Base-by-base conservation (phyloP, 768 basidiomycete genomes). In the Pluteus cervinus region DNA sequence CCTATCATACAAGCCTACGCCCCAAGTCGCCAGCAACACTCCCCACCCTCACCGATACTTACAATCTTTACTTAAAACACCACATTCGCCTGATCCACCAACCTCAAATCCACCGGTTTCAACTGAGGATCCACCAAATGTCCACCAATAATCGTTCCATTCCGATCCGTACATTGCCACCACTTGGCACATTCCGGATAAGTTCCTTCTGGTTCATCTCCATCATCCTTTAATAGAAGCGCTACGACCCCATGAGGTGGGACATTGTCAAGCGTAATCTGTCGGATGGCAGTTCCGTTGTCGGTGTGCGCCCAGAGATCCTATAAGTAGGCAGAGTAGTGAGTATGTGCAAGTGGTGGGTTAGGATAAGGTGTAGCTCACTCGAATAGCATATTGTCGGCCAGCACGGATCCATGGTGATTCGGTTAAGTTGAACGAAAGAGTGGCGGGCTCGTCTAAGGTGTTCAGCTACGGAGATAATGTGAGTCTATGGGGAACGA, bases 241-340 rank as follows among this genome's bases (percentile, higher is more conserved):
- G 81, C 83, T 16, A 79, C 72, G 17, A 84, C 81, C 3, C 81
- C 83, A 42, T 86, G 83, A 5, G 79, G 49, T 3, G 81, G 81
- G 8, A 85, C 79, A 14, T 55, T 58, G 7, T 58, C 35, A 4
- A 61, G 68, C 3, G 72, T 75, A 48, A 82, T 66, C 52, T 72
- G 76, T 12, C 81, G 69, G 16, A 77, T 62, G 1, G 73, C 75
- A 0, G 76, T 84, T 3, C 79, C 80, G 46, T 81, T 84, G 47
- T 80, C 62, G 15, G 79, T 82, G 52, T 85, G 82, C 3, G 74
- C 53, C 83, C 83, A 86, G 2, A 85, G 63, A 48, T 86, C 83
- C 79, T 85, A 43, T 11, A 29, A 15, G 32, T 1, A 22, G n/a
- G 26, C 8, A 10, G 14, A 29, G 23, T 14, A n/a, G 7, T 29